Evolutionary conservation across 139 green algal genomes (phyloP), one percentile per base, ranked within the genome.

Genomic region (Trebouxia sp.): DNA sequence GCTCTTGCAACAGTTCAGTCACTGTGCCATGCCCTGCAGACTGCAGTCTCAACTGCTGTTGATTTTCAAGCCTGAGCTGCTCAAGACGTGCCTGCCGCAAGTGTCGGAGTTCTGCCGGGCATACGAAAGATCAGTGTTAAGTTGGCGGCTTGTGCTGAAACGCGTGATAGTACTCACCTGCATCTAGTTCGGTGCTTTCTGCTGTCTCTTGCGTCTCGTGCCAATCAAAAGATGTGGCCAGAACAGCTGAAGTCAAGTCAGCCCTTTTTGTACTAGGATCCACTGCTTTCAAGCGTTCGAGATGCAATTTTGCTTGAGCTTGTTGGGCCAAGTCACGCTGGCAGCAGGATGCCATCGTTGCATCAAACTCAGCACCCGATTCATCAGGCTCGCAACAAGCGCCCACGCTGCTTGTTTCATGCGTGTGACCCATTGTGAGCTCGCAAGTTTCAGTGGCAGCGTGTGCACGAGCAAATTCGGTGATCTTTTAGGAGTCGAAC

Each of bases 261-360:
- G 62, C 12, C 35, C 62, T 42, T 0, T 30, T 17, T 7, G 35
- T 42, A 26, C 62, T 72, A 6, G 28, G 62, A 15, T 72, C 62
- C 26, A 35, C 32, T 20, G 62, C 35, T 37, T 72, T 32, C 5
- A 72, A 35, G 8, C 35, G 35, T n/a, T 30, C 20, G 12, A 72
- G 62, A 24, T n/a, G 11, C 12, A 26, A 28, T 42, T 14, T 42
- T 26, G 32, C 62, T 72, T 72, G 62, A 32, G 62, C 62, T 72
- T 72, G 62, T 37, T 72, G 12, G 28, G 62, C 62, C 37, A 72
- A 35, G 28, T 72, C 62, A 45, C 62, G 62, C 11, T 72, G 32
- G 35, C 62, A 72, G 24, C 62, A 72, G 5, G 62, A 72, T 32
- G 32, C 62, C 62, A 72, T n/a, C 12, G 62, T 42, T 5, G 62